Percentiles rank a stretch among this genome's conserved stretches.
Evolutionary conservation across 2,329 filamentous ascomycete genomes (phyloP).

Genomic region (Lecanoromycetidae sp.): DNA sequence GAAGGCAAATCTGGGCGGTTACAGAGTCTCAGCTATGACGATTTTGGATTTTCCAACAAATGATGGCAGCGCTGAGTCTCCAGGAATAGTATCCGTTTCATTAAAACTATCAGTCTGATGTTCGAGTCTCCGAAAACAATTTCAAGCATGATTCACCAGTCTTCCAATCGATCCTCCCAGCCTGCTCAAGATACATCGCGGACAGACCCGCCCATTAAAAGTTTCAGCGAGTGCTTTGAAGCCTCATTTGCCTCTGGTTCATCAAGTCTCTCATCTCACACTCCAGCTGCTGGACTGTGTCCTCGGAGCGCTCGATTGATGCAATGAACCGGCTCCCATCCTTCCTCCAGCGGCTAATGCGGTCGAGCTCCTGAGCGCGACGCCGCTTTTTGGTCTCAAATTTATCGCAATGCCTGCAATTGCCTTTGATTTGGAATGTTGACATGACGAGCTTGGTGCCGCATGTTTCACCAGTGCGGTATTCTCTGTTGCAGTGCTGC

Average conservation of each 20-base stretch:
- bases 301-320: constrained; percentile 54
- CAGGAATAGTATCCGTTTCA: constrained; percentile 15
- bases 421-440: constrained; percentile 50
- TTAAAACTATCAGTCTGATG: constrained; percentile 5
- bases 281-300: constrained; percentile 60
- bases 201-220: constrained; percentile 1
- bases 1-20: constrained; percentile 13
- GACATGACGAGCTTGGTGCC: constrained; percentile 80
- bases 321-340: constrained; percentile 52
- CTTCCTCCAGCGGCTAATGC: constrained; percentile 63
- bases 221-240: constrained; percentile 6
- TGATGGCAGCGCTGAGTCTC: constrained; percentile 5
- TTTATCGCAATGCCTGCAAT: constrained; percentile 79
- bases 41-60: constrained; percentile 11
- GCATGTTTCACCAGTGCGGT: constrained; percentile 91
- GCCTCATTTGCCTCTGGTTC: constrained; percentile 35
- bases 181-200: neutral
- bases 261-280: constrained; percentile 55
- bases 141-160: neutral
- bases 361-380: constrained; percentile 58
- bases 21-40: constrained; percentile 14
- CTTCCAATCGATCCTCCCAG: constrained; percentile 1
- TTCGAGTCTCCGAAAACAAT: neutral
- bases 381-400: constrained; percentile 74
- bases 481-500: constrained; percentile 86